Evolutionary conservation across 2,329 filamentous ascomycete genomes (phyloP).

Genomic region (Cladorrhinum sp.): DNA sequence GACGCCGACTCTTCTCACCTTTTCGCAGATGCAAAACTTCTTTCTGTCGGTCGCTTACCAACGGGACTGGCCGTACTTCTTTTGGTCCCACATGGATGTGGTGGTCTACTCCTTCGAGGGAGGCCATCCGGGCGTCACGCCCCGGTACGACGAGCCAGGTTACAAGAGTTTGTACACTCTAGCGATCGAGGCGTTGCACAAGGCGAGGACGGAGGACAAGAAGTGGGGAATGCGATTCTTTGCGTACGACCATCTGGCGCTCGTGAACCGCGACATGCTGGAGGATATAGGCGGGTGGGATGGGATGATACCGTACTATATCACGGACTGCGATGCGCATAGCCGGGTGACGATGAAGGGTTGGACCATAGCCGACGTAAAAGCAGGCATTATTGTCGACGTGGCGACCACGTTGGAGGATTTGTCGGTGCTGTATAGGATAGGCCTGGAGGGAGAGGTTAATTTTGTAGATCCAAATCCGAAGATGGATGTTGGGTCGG

Average conservation of each 20-base stretch:
- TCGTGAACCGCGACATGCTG: constrained; percentile 53
- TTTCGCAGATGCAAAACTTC: constrained; percentile 55
- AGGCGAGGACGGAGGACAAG: constrained; percentile 31
- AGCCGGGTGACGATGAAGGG: constrained; percentile 45
- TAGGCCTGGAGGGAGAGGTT: constrained; percentile 33
- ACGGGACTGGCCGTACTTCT: constrained; percentile 48
- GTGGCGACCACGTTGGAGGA: constrained; percentile 46
- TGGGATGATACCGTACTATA: constrained; percentile 56
- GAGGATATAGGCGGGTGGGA: constrained; percentile 55
- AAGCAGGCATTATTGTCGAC: constrained; percentile 44
- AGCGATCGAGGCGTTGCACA: constrained; percentile 36
- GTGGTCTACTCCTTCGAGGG: constrained; percentile 44
- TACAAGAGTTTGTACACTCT: constrained; percentile 44
- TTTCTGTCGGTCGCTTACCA: constrained; percentile 44
- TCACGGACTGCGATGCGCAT: constrained; percentile 57
- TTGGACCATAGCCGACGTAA: constrained; percentile 39
- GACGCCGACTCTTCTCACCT: constrained; percentile 49
- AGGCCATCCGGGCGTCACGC: constrained; percentile 35
- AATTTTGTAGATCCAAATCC: constrained; percentile 37
- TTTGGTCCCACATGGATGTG: constrained; percentile 54
- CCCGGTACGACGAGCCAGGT: constrained; percentile 33
- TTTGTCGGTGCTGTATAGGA: constrained; percentile 44
- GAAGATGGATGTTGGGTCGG: not conserved
- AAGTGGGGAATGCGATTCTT: constrained; percentile 55
- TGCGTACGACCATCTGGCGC: constrained; percentile 55